Percentiles rank a stretch among this genome's conserved stretches.
These are phyloP conservation scores for Westerdykella sp. DNA, from an alignment of 2,329 filamentous ascomycete species.

Conservation along the genomic window DNA sequence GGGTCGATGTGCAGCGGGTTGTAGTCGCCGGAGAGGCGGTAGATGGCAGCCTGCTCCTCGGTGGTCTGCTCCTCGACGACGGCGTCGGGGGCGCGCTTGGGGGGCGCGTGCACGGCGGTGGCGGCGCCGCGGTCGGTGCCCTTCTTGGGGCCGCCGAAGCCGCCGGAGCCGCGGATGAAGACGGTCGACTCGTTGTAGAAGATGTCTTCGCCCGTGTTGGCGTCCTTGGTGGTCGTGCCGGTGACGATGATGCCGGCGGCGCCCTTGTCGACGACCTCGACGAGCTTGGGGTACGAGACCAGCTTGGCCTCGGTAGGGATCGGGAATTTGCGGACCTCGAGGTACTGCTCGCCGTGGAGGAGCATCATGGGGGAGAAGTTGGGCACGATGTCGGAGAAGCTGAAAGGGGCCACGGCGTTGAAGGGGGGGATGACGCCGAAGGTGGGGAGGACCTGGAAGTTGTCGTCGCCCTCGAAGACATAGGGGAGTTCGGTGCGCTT, in stretches of 20 bases:
- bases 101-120: slow-evolving; percentile 72
- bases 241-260: slow-evolving; percentile 76
- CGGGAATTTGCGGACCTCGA: slow-evolving; percentile 87
- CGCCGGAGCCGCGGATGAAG: slow-evolving; percentile 85
- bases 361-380: slow-evolving; percentile 99
- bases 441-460: slow-evolving; percentile 92
- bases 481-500: slow-evolving; percentile 83
- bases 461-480: slow-evolving; percentile 82
- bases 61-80: slow-evolving; percentile 81
- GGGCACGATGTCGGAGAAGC: slow-evolving; percentile 74
- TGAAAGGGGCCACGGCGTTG: slow-evolving; percentile 73
- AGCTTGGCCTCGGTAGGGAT: slow-evolving; percentile 79
- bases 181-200: slow-evolving; percentile 97
- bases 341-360: slow-evolving; percentile 96
- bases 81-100: slow-evolving; percentile 68
- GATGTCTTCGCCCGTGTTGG: slow-evolving; percentile 76
- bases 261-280: slow-evolving; percentile 96
- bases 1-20: slow-evolving; percentile 97
- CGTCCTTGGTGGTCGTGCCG: slow-evolving; percentile 76
- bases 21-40: slow-evolving; percentile 87
- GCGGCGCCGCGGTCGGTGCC: slow-evolving; percentile 70
- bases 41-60: slow-evolving; percentile 87
- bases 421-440: slow-evolving; percentile 96
- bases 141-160: slow-evolving; percentile 80
- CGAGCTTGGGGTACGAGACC: slow-evolving; percentile 67